Evolutionary conservation across 1,139 yeast genomes (phyloP).

Genomic region (Geotrichum phurueaensis): DNA sequence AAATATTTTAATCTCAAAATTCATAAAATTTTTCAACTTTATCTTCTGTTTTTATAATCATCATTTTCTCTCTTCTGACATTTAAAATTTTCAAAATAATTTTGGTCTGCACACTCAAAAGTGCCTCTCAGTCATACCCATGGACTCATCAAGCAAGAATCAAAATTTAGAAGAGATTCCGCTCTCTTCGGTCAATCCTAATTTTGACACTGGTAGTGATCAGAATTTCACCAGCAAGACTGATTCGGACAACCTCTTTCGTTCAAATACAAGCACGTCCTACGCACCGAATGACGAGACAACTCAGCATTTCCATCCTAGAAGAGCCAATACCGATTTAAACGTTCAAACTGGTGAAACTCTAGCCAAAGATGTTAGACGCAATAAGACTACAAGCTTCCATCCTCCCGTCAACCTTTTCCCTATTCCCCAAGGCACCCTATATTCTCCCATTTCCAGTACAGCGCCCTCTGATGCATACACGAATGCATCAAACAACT

Average conservation of each 20-base stretch:
- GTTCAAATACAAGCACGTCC: neutral
- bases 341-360: neutral
- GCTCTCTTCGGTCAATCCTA: constrained; percentile 2
- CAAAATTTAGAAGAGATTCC: constrained; percentile 3
- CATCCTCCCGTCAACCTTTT: neutral
- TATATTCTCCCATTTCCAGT: neutral
- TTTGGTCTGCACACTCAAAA: neutral
- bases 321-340: neutral
- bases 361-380: neutral
- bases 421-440: neutral
- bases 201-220: neutral
- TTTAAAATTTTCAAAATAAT: neutral
- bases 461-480: neutral
- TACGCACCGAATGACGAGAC: constrained; percentile 5
- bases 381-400: neutral
- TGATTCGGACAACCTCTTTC: neutral
- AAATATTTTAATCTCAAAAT: neutral
- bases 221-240: neutral
- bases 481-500: neutral
- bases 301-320: neutral
- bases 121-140: constrained; percentile 14
- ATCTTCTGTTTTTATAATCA: neutral
- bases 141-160: neutral
- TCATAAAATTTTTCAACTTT: neutral
- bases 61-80: neutral